phyloP scores from a whole-genome alignment of 306 rosid genomes.

The Lagenaria siceraria region DNA sequence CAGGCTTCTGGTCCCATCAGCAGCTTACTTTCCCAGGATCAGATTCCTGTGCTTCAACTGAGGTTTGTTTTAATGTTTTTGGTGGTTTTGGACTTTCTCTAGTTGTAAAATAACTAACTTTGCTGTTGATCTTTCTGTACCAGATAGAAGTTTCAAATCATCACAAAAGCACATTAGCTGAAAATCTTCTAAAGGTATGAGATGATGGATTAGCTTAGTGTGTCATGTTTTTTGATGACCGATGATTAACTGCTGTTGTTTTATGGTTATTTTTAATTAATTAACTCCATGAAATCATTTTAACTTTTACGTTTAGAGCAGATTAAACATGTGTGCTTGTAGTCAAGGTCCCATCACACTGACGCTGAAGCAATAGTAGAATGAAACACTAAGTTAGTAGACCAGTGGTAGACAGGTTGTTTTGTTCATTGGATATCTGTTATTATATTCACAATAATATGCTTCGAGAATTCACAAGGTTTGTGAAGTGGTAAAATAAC shows the following conservation, averaged over 20 bases:
- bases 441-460: not conserved
- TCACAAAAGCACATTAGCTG: constrained; percentile 43
- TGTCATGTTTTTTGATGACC: not conserved
- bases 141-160: constrained; percentile 43
- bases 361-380: not conserved
- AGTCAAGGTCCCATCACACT: not conserved
- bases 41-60: constrained; percentile 37
- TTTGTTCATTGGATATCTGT: not conserved
- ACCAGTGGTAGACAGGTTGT: not conserved
- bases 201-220: not conserved
- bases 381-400: not conserved
- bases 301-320: not conserved
- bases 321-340: not conserved
- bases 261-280: not conserved
- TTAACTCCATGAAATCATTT: not conserved
- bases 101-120: not conserved
- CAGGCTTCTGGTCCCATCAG: constrained; percentile 58
- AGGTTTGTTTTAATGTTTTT: constrained; percentile 51
- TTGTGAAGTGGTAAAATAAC: not conserved
- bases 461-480: not conserved
- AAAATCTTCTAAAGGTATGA: constrained; percentile 87
- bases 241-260: not conserved
- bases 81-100: not conserved
- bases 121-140: not conserved
- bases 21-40: constrained; percentile 25